Base-by-base conservation (phyloP, 2,329 filamentous ascomycete species). In the Ophiostoma sp. region DNA sequence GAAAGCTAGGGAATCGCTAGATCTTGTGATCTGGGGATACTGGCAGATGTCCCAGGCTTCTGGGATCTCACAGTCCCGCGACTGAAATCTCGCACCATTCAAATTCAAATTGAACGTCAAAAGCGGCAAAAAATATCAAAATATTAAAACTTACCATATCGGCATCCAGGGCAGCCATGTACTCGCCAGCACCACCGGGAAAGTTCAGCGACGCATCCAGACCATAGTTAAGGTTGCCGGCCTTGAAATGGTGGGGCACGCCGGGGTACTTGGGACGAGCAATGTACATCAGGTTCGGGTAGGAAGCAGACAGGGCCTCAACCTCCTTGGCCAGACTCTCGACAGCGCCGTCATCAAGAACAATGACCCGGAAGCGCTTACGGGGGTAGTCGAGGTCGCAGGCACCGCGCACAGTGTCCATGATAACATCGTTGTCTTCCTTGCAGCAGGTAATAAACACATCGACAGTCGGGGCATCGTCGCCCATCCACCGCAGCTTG, bases 221-320 rank as follows among this genome's bases (percentile, higher is more conserved):
- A 52, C 87, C 89, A 72, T 88, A 87, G 80, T 90, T 91, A 69
- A 91, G 81, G 78, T 91, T 91, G 57, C 89, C 89, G 1, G 89
- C 88, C 82, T 91, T 91, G 83, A 88, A 90, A 77, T 89, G 86
- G 76, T 88, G 84, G 2, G 85, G 85, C 22, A 84, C 80, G 2
- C 85, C 85, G 6, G 83, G 83, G 57, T 82, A 81, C 80, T 87
- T 86, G 36, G 82, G 80, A 15, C 87, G 84, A 2, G 87, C 83
- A 77, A 86, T 84, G 79, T 89, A 89, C 76, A 82, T 84, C 5
- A 88, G 78, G 72, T 89, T 88, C 4, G 83, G 82, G 73, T 84
- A 86, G 28, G 82, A 79, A 0, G 80, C 77, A 28, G 86, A 78
- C 2, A 81, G 80, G 0, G 78, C 76, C 75, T 84, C 82, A 6